A percentile compares a stretch with the other conserved stretches of the same genome.
Evolutionary conservation across 495 filamentous ascomycete genomes (phyloP).

Genomic region (Apiosordaria backusii): DNA sequence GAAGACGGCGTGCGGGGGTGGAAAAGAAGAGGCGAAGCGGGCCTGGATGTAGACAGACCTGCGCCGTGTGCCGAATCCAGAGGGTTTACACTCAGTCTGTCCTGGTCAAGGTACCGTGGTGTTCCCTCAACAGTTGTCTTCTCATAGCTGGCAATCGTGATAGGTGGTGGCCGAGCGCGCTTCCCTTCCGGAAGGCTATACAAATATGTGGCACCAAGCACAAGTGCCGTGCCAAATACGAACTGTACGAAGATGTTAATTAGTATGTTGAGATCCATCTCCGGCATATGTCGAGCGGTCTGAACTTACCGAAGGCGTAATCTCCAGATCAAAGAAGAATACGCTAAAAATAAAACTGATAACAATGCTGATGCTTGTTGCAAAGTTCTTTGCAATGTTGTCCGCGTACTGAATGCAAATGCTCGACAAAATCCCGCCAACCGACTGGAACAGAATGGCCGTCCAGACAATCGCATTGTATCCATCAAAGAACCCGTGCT

Average conservation of each 20-base stretch:
- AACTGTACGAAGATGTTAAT: slow-evolving; percentile 63
- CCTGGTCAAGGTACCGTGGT: slow-evolving; percentile 32
- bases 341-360: slow-evolving; percentile 80
- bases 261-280: not conserved
- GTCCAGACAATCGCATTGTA: slow-evolving; percentile 92
- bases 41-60: slow-evolving; percentile 61
- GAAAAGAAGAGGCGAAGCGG: slow-evolving; percentile 58
- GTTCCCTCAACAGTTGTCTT: slow-evolving; percentile 59
- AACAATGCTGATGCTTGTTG: slow-evolving; percentile 84
- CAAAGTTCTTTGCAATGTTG: slow-evolving; percentile 87
- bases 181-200: slow-evolving; percentile 62
- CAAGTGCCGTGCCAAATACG: slow-evolving; percentile 69
- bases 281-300: not conserved
- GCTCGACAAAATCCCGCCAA: slow-evolving; percentile 77
- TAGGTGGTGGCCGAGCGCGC: slow-evolving; percentile 63
- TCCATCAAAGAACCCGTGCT: slow-evolving; percentile 85
- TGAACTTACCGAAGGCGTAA: slow-evolving; percentile 63
- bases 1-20: slow-evolving; percentile 46
- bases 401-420: slow-evolving; percentile 84
- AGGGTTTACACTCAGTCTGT: slow-evolving; percentile 34
- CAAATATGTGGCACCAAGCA: slow-evolving; percentile 77
- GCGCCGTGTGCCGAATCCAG: slow-evolving; percentile 48
- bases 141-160: slow-evolving; percentile 71
- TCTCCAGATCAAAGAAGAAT: slow-evolving; percentile 74
- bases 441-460: slow-evolving; percentile 74